These are phyloP conservation scores for Anthracocystis panici-leucophaei DNA, from an alignment of 1,284 basidiomycete species.

Conservation along the genomic window DNA sequence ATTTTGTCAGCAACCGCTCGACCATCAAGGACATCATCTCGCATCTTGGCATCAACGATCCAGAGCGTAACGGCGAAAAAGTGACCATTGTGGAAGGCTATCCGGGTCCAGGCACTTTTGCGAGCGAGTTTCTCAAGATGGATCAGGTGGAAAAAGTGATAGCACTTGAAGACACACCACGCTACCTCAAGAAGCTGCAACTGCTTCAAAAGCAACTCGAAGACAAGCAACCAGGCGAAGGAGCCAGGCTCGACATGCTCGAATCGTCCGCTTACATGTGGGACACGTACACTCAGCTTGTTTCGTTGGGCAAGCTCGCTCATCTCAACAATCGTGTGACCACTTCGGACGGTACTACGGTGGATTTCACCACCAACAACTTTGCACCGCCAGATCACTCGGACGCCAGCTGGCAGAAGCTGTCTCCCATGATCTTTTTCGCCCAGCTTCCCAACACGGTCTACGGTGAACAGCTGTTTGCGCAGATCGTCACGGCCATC, in stretches of 20 bases:
- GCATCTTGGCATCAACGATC: slow-evolving; percentile 36
- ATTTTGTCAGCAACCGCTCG: slow-evolving; percentile 58
- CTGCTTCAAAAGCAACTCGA: slow-evolving; percentile 34
- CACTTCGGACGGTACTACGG: slow-evolving; percentile 17
- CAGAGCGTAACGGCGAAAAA: slow-evolving; percentile 46
- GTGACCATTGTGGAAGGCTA: slow-evolving; percentile 66
- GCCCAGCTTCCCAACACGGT: slow-evolving; percentile 67
- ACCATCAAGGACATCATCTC: slow-evolving; percentile 49
- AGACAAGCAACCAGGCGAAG: slow-evolving; percentile 10
- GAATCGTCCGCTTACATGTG: slow-evolving; percentile 48
- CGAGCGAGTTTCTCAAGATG: slow-evolving; percentile 55
- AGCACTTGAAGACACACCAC: slow-evolving; percentile 53
- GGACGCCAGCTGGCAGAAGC: slow-evolving; percentile 45
- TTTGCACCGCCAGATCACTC: slow-evolving; percentile 18
- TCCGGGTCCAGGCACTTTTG: slow-evolving; percentile 63
- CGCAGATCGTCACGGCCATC: slow-evolving; percentile 62
- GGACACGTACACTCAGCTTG: slow-evolving; percentile 54
- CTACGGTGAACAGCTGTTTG: slow-evolving; percentile 66
- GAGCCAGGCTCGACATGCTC: slow-evolving; percentile 45
- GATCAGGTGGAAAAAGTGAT: slow-evolving; percentile 66
- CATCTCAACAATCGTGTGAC: slow-evolving; percentile 48
- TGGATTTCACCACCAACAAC: slow-evolving; percentile 35
- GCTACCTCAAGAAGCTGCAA: slow-evolving; percentile 39
- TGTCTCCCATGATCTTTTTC: slow-evolving; percentile 60
- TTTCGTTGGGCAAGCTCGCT: slow-evolving; percentile 45